Percentiles rank a stretch among this genome's conserved stretches.
These are phyloP conservation scores for Petunia axillaris DNA, from an alignment of 257 asterid genomes.

Conservation along the genomic window DNA sequence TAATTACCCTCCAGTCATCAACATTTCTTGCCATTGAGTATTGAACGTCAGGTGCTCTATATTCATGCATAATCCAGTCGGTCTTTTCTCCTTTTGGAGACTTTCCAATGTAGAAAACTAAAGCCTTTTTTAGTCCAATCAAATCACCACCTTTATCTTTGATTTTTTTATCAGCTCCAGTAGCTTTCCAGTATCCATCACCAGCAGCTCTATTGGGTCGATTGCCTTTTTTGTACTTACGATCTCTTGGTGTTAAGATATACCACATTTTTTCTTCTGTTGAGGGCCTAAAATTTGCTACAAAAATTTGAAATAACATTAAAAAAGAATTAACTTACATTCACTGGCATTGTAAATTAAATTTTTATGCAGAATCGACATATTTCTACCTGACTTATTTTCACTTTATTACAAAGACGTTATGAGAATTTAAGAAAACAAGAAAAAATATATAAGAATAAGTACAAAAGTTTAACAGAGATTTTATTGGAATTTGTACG, in stretches of 20 bases:
- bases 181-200: constrained; percentile 43
- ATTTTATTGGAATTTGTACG: too few species aligned
- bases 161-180: constrained; percentile 32
- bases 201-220: constrained; percentile 36
- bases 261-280: constrained; percentile 33
- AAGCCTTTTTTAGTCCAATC: constrained; percentile 31
- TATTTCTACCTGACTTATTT: too few species aligned
- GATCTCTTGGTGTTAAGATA: constrained; percentile 37
- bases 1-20: constrained; percentile 23
- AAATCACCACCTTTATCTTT: not conserved
- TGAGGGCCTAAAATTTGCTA: not conserved
- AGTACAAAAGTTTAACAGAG: too few species aligned
- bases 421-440: too few species aligned
- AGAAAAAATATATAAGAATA: too few species aligned
- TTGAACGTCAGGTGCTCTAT: not conserved
- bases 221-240: constrained; percentile 32
- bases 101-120: constrained; percentile 32
- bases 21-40: not conserved
- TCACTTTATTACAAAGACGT: too few species aligned
- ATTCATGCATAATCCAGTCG: constrained; percentile 44
- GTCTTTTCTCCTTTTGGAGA: constrained; percentile 24
- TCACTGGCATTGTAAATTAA: not conserved
- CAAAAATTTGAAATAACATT: too few species aligned
- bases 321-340: not conserved
- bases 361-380: too few species aligned